A percentile compares a stretch with the other conserved stretches of the same genome.
phyloP scores from a whole-genome alignment of 2,329 filamentous ascomycete genomes.

The Scedosporium apiospermum region DNA sequence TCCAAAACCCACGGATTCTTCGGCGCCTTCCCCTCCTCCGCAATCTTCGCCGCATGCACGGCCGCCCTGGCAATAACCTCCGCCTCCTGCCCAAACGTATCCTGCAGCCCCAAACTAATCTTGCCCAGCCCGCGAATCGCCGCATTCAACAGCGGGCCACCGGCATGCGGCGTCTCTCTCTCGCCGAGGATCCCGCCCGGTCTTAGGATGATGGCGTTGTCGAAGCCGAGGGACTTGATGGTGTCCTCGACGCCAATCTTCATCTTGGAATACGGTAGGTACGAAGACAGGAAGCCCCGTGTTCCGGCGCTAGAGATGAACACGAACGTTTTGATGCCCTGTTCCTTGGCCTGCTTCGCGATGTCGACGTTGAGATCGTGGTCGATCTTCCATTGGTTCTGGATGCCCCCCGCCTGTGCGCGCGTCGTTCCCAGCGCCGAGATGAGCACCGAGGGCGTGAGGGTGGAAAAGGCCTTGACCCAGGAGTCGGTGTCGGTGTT shows the following conservation, averaged over 20 bases:
- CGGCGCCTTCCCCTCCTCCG: constrained; percentile 48
- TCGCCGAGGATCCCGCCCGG: constrained; percentile 70
- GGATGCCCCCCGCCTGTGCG: constrained; percentile 62
- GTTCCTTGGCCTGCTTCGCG: constrained; percentile 62
- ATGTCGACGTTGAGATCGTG: constrained; percentile 76
- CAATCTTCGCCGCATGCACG: constrained; percentile 48
- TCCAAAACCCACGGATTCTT: constrained; percentile 53
- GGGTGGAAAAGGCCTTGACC: constrained; percentile 46
- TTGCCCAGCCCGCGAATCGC: constrained; percentile 46
- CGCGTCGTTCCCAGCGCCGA: constrained; percentile 75
- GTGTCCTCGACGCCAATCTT: constrained; percentile 81
- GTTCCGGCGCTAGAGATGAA: constrained; percentile 57
- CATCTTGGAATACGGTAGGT: constrained; percentile 56
- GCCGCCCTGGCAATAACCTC: constrained; percentile 62
- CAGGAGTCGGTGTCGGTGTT: constrained; percentile 48
- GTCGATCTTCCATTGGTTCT: constrained; percentile 79
- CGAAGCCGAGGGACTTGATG: constrained; percentile 63
- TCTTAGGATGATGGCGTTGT: constrained; percentile 62
- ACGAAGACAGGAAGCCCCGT: constrained; percentile 25
- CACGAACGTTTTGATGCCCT: constrained; percentile 66
- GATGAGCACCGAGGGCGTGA: constrained; percentile 57
- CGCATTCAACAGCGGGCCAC: constrained; percentile 46
- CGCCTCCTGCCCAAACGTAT: constrained; percentile 64
- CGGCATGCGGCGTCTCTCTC: constrained; percentile 49
- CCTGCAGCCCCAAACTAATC: constrained; percentile 45